Percentiles rank a stretch among this genome's conserved stretches.
These are phyloP conservation scores for Podochytrium sp. DNA, from an alignment of 192 early-diverging fungal genomes.

Conservation along the genomic window DNA sequence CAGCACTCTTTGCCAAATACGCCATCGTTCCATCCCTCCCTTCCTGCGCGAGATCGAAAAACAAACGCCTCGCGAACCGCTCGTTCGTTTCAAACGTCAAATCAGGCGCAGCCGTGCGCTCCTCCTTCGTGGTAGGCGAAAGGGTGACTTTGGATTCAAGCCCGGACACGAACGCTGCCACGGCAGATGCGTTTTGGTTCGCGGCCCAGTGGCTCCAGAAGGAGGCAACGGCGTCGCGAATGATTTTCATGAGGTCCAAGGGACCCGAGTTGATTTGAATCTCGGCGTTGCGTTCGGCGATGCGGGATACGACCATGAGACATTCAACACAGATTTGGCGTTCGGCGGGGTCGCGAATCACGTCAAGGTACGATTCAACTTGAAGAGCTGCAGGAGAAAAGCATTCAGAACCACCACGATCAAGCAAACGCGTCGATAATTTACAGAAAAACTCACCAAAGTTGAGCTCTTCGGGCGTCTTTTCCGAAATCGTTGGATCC, in stretches of 20 bases:
- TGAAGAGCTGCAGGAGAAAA: slow-evolving; percentile 51
- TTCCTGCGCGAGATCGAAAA: slow-evolving; percentile 78
- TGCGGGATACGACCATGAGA: slow-evolving; percentile 68
- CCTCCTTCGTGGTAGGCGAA: background rate
- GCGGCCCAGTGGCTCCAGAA: slow-evolving; percentile 77
- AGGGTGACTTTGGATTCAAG: slow-evolving; percentile 3
- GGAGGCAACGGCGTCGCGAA: slow-evolving; percentile 64
- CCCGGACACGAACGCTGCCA: slow-evolving; percentile 18
- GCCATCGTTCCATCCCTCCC: slow-evolving; percentile 68
- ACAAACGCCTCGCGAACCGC: slow-evolving; percentile 66
- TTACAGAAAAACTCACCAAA: slow-evolving; percentile 58
- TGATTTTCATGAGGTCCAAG: slow-evolving; percentile 65
- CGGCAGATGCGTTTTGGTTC: slow-evolving; percentile 42
- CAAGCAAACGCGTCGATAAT: background rate
- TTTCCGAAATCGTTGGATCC: slow-evolving; percentile 80
- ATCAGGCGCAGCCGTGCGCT: slow-evolving; percentile 19
- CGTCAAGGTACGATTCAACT: slow-evolving; percentile 75
- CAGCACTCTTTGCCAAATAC: slow-evolving; percentile 59
- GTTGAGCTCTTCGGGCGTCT: slow-evolving; percentile 84
- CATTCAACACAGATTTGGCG: slow-evolving; percentile 78
- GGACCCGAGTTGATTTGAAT: slow-evolving; percentile 42
- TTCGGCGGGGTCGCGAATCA: slow-evolving; percentile 78
- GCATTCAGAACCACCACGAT: too few species aligned
- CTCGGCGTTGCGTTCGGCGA: slow-evolving; percentile 70
- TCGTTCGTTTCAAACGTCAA: slow-evolving; percentile 65